A percentile compares a stretch with the other conserved stretches of the same genome.
These are phyloP conservation scores for Hypoxylon sp. DNA, from an alignment of 2,329 filamentous ascomycete genomes.

Conservation along the genomic window DNA sequence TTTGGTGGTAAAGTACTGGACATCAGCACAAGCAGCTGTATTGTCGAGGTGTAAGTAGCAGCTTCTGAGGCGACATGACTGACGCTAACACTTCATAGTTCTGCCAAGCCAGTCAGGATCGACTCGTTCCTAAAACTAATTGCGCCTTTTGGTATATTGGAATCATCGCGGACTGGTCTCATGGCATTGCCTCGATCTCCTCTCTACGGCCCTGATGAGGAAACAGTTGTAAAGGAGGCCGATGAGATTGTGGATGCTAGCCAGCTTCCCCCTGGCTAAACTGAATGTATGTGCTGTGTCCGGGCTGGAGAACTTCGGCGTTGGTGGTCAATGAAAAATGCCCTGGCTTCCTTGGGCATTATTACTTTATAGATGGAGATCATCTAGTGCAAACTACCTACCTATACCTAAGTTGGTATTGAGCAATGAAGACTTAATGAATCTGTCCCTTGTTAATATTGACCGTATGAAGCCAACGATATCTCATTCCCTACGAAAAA, in stretches of 20 bases:
- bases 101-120: slow-evolving; percentile 92
- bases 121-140: slow-evolving; percentile 98
- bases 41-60: slow-evolving; percentile 91
- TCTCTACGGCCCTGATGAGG: slow-evolving; percentile 78
- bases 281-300: slow-evolving; percentile 3
- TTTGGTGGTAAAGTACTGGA: slow-evolving; percentile 98
- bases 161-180: slow-evolving; percentile 93
- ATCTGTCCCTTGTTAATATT: slow-evolving; percentile 3
- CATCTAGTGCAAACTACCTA: slow-evolving; percentile 43
- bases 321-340: slow-evolving; percentile 36
- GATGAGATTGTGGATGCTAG: slow-evolving; percentile 96
- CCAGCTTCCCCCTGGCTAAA: slow-evolving; percentile 89
- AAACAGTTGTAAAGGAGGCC: slow-evolving; percentile 81
- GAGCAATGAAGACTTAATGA: slow-evolving; percentile 5
- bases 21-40: slow-evolving; percentile 98
- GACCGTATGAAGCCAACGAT: background rate
- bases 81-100: slow-evolving; percentile 64
- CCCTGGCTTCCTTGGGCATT: slow-evolving; percentile 37
- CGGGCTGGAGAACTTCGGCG: slow-evolving; percentile 26
- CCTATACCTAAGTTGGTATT: slow-evolving; percentile 25
- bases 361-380: slow-evolving; percentile 40
- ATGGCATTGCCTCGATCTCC: slow-evolving; percentile 97
- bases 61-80: background rate
- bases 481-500: background rate
- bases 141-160: slow-evolving; percentile 92